Evolutionary conservation across 805 yeast species (phyloP), one percentile per base, ranked within the genome.

Genomic region (Starmerella bacillaris): DNA sequence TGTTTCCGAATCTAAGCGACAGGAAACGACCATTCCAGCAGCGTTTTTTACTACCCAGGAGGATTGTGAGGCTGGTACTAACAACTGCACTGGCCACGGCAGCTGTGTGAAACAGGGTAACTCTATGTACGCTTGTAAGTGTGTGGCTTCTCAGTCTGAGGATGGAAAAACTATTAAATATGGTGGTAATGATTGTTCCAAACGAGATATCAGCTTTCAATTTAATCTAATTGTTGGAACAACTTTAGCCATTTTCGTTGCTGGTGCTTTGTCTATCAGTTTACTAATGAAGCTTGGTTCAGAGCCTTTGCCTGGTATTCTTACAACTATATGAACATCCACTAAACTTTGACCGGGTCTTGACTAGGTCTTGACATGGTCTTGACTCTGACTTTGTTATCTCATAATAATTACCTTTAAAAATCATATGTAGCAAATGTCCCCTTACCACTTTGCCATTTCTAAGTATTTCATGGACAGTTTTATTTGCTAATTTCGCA

Each of bases 151-250:
- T 36, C 36, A 43, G 26, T 48, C 43, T 37, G 51, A 51, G 21
- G 51, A 56, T 18, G 34, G 37, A 4, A 38, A 40, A 41, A 48
- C 50, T 12, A 33, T 30, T 28, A 39, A 45, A 42, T 60, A 61
- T 58, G 64, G 60, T 12, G 65, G 65, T 15, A 41, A 39, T 38
- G 68, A 70, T 41, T 78, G 89, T 54, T 61, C 67, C 47, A 77
- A 76, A 64, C 63, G 62, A 47, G 84, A 78, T 48, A 64, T 76
- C 39, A 65, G 77, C 30, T 63, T 68, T 3, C 71, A 72, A 54
- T 72, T 77, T 46, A 70, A 77, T 49, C 62, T 78, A 47, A 61
- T 77, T 43, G 65, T 76, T 47, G 77, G 86, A 82, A 64, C 78
- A 2, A 55, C 66, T 9, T 43, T 75, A 9, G 67, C 63, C 3